Conservation (phyloP, 176 grass and related monocot genomes). For the Bothriochloa decipiens region DNA sequence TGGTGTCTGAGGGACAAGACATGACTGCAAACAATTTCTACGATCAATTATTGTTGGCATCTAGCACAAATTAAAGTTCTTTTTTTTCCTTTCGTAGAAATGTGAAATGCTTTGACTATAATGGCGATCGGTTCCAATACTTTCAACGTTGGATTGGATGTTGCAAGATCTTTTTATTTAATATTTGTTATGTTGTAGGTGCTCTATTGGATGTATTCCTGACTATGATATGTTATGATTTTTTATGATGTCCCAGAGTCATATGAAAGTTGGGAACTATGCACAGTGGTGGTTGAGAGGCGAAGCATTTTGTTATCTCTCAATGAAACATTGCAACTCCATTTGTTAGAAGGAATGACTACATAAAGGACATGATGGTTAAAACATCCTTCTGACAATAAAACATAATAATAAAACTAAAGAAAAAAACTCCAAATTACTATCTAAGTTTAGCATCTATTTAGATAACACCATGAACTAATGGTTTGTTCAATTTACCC, state of each 20-base stretch:
- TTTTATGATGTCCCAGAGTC: background rate
- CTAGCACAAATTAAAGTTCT: background rate
- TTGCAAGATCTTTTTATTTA: background rate
- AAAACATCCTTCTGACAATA: too few relatives aligned
- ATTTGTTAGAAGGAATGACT: too few relatives aligned
- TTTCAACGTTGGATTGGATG: background rate
- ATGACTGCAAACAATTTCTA: background rate
- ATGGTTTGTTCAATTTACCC: too few relatives aligned
- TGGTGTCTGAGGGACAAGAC: background rate
- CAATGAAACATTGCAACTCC: background rate
- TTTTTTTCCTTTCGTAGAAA: background rate
- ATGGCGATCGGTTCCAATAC: background rate
- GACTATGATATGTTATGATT: background rate
- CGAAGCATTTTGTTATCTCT: background rate
- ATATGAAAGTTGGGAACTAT: background rate
- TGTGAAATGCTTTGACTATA: background rate
- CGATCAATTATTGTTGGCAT: background rate
- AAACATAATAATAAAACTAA: too few relatives aligned
- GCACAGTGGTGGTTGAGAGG: background rate
- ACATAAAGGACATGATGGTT: too few relatives aligned
- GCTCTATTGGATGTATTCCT: background rate
- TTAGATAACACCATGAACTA: too few relatives aligned
- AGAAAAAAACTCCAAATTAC: too few relatives aligned
- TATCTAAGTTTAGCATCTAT: too few relatives aligned
- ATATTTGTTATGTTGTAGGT: background rate